Conservation (phyloP, 2,329 filamentous ascomycete species). For the Penicillium sp. region DNA sequence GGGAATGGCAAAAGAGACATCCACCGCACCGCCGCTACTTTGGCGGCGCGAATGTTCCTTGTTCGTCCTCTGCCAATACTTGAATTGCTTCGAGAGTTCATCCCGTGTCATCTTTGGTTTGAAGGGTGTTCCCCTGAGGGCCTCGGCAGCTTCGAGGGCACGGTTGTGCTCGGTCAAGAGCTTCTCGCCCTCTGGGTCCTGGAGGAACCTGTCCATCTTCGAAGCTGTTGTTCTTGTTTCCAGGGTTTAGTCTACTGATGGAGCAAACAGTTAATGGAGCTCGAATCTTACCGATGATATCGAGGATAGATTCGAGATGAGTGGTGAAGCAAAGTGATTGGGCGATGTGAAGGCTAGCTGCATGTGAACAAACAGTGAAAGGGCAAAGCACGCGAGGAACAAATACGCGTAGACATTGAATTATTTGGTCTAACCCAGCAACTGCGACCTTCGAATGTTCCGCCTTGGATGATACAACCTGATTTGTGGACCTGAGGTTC, state of each 20-base stretch:
- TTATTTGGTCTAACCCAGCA: neutral
- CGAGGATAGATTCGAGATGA: neutral
- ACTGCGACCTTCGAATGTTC: neutral
- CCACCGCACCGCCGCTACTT: neutral
- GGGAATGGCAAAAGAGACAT: neutral
- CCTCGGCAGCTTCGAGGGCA: neutral
- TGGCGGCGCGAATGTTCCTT: neutral
- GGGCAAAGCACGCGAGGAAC: neutral
- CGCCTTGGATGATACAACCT: neutral
- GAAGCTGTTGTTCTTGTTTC: neutral
- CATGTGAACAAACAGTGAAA: neutral
- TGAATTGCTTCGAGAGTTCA: neutral
- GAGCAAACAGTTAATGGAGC: neutral
- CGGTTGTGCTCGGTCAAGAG: neutral
- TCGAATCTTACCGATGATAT: neutral
- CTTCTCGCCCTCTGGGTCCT: neutral
- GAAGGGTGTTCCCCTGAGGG: neutral
- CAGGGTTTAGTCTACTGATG: neutral
- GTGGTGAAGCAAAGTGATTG: neutral
- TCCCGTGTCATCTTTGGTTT: neutral
- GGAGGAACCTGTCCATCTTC: neutral
- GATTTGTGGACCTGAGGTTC: too few relatives aligned
- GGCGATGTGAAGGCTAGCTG: neutral
- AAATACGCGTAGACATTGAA: neutral
- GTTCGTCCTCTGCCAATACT: neutral